Evolutionary conservation across 2,329 filamentous ascomycete genomes (phyloP).

Genomic region (Metarhizium humberi): DNA sequence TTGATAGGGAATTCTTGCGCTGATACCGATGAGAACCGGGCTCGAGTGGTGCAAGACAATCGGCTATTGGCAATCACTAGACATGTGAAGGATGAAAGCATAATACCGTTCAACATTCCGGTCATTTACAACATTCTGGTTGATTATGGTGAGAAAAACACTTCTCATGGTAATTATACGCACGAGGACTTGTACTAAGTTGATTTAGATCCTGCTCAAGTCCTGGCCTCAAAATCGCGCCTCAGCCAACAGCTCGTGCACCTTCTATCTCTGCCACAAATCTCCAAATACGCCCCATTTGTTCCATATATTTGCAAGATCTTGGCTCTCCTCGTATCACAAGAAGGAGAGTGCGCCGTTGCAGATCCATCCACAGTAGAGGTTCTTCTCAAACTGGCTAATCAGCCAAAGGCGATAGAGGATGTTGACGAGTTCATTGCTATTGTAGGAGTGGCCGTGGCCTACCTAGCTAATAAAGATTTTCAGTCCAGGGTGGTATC

Average conservation of each 20-base stretch:
- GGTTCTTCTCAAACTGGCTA: slow-evolving; percentile 40
- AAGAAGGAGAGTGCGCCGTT: slow-evolving; percentile 37
- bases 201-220: slow-evolving; percentile 44
- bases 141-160: slow-evolving; percentile 44
- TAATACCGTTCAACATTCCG: slow-evolving; percentile 45
- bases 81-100: slow-evolving; percentile 35
- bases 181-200: slow-evolving; percentile 3
- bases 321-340: slow-evolving; percentile 41
- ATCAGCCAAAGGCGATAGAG: slow-evolving; percentile 25
- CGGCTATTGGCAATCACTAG: slow-evolving; percentile 37
- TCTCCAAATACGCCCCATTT: slow-evolving; percentile 31
- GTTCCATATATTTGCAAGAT: slow-evolving; percentile 48
- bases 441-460: slow-evolving; percentile 40
- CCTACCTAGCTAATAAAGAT: slow-evolving; percentile 44
- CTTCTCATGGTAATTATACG: background rate
- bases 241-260: slow-evolving; percentile 40
- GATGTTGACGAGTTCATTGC: slow-evolving; percentile 47
- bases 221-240: slow-evolving; percentile 40
- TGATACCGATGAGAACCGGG: slow-evolving; percentile 53
- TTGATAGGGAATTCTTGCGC: slow-evolving; percentile 54
- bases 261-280: slow-evolving; percentile 36
- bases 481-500: slow-evolving; percentile 41
- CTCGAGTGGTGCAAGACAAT: slow-evolving; percentile 40
- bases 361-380: slow-evolving; percentile 37
- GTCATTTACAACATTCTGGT: slow-evolving; percentile 55